Conservation (phyloP, 129 eudicot species). For the Helichrysum umbraculigerum region DNA sequence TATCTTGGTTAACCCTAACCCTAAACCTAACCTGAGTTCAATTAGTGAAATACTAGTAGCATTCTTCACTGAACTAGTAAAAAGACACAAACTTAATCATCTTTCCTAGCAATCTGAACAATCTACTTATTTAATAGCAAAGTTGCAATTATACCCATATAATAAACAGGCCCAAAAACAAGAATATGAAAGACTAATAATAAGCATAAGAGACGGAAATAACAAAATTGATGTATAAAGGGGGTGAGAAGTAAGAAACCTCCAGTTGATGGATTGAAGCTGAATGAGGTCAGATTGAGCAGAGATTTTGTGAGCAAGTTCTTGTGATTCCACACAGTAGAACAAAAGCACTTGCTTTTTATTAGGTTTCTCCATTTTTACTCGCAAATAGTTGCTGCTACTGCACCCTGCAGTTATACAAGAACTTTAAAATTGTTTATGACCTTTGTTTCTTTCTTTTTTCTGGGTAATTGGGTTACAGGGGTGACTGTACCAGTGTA, state of each 20-base stretch:
- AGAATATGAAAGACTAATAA: background rate
- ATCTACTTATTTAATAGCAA: background rate
- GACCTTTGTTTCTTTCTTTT: no score
- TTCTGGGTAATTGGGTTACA: no score
- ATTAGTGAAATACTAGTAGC: background rate
- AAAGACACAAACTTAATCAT: constrained; percentile 8
- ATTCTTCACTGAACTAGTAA: constrained; percentile 16
- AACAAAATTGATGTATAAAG: background rate
- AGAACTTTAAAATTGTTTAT: no score
- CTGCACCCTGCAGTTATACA: background rate
- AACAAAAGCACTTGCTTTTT: constrained; percentile 78
- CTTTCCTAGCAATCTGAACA: background rate
- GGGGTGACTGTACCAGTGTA: no score
- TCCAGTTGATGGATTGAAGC: constrained; percentile 92
- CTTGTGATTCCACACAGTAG: constrained; percentile 76
- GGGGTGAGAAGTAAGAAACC: constrained; percentile 39
- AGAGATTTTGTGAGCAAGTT: constrained; percentile 80
- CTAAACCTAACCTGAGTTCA: background rate
- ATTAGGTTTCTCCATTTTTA: constrained; percentile 62
- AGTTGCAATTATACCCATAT: background rate
- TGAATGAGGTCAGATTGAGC: constrained; percentile 75
- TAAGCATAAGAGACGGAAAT: constrained; percentile 12
- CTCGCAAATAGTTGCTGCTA: background rate
- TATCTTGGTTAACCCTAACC: constrained; percentile 25
- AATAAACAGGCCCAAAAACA: background rate